phyloP scores from a whole-genome alignment of 2,329 filamentous ascomycete species.

The Trichoderma sp. region DNA sequence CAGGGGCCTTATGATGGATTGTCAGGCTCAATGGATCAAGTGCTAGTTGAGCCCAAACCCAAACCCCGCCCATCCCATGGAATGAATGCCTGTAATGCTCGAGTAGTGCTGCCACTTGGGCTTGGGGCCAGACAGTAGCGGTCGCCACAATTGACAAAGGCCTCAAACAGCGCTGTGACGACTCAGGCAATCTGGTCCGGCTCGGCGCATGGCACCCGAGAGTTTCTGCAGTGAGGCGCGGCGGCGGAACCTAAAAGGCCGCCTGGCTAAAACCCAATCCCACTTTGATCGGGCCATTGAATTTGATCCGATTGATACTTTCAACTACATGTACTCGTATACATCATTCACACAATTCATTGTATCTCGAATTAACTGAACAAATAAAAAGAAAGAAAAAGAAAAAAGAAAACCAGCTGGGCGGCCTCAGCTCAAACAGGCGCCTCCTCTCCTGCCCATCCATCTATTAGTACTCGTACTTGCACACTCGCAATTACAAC shows the following conservation, averaged over 20 bases:
- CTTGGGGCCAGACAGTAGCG: background rate
- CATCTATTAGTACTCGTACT: background rate
- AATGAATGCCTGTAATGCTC: background rate
- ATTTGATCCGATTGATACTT: background rate
- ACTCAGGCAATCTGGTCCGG: slow-evolving; percentile 5
- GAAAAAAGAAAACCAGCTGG: background rate
- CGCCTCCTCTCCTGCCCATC: background rate
- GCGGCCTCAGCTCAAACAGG: background rate
- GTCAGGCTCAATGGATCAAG: background rate
- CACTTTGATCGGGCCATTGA: background rate
- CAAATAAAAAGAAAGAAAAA: background rate
- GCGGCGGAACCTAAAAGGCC: slow-evolving; percentile 10
- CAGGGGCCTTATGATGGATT: slow-evolving; percentile 14
- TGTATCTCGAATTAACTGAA: background rate
- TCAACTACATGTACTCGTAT: background rate
- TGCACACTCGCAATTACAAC: background rate
- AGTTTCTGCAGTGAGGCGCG: slow-evolving; percentile 1
- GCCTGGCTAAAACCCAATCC: background rate
- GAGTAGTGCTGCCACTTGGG: no score
- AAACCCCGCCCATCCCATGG: background rate
- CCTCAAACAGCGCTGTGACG: slow-evolving; percentile 12
- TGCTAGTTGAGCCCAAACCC: background rate
- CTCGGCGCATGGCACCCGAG: background rate
- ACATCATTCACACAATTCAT: background rate
- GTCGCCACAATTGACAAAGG: slow-evolving; percentile 6